A percentile compares a stretch with the other conserved stretches of the same genome.
These are phyloP conservation scores for Tephrocybe rancida DNA, from an alignment of 768 basidiomycete species.

Conservation along the genomic window DNA sequence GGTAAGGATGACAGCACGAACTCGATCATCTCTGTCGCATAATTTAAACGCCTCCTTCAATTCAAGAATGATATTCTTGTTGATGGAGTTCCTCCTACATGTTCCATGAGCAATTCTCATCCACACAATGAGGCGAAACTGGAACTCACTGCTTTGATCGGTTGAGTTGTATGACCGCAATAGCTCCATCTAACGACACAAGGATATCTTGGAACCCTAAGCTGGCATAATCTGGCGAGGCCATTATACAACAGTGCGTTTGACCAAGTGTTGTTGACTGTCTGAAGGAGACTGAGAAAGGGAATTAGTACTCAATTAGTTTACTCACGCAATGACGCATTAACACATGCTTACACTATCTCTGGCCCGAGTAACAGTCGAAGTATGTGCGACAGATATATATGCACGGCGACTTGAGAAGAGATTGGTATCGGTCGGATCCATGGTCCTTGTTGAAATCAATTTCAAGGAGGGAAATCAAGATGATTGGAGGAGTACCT, in stretches of 20 bases:
- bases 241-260: slow-evolving; percentile 20
- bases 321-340: not conserved
- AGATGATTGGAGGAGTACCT: too few species aligned
- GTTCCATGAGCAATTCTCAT: not conserved
- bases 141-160: slow-evolving; percentile 46
- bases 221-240: slow-evolving; percentile 32
- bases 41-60: slow-evolving; percentile 45
- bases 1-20: slow-evolving; percentile 52
- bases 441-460: too few species aligned
- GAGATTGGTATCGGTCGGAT: too few species aligned
- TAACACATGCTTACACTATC: not conserved
- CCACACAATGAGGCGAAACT: not conserved
- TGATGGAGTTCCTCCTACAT: slow-evolving; percentile 49
- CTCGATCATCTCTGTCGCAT: slow-evolving; percentile 53
- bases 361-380: too few species aligned
- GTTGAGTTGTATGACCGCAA: slow-evolving; percentile 48
- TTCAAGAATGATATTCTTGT: slow-evolving; percentile 33
- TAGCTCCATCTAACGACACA: slow-evolving; percentile 43
- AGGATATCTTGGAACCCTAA: slow-evolving; percentile 44
- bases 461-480: too few species aligned
- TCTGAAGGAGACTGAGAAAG: not conserved
- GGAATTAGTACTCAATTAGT: not conserved
- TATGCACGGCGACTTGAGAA: not conserved
- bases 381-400: not conserved
- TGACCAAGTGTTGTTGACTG: not conserved